A percentile compares a stretch with the other conserved stretches of the same genome.
Evolutionary conservation across 805 yeast species (phyloP).

Genomic region (Lachancea mirantina): DNA sequence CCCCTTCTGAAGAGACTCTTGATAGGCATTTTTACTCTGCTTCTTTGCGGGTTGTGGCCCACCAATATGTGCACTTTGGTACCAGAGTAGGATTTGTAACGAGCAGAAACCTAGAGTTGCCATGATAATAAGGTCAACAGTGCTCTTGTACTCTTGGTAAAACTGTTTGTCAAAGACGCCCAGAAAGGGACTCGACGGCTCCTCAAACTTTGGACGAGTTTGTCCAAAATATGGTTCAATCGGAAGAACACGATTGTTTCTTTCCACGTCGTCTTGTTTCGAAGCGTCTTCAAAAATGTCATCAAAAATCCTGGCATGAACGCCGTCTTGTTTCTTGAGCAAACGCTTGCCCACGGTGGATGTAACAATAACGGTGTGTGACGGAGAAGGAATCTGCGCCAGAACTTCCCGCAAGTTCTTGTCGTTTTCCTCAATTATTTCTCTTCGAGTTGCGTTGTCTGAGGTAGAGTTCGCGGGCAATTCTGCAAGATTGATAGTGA

Average conservation of each 20-base stretch:
- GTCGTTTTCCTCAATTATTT: slow-evolving; percentile 36
- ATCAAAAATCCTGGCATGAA: no score
- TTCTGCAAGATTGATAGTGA: slow-evolving; percentile 50
- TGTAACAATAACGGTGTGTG: slow-evolving; percentile 53
- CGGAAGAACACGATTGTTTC: slow-evolving; percentile 37
- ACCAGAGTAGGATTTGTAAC: neutral
- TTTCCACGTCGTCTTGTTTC: slow-evolving; percentile 46
- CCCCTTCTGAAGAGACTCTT: no score
- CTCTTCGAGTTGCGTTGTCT: slow-evolving; percentile 22
- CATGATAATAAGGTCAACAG: slow-evolving; percentile 17
- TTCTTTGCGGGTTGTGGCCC: no score
- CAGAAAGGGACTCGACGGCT: slow-evolving; percentile 10
- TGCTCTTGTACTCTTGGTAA: slow-evolving; percentile 15
- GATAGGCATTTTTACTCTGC: no score
- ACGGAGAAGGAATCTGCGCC: slow-evolving; percentile 71
- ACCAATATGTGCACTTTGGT: no score
- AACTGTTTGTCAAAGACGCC: slow-evolving; percentile 22
- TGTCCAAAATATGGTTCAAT: slow-evolving; percentile 27
- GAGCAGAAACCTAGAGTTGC: slow-evolving; percentile 12
- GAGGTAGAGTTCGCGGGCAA: slow-evolving; percentile 33
- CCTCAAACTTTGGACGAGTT: slow-evolving; percentile 26
- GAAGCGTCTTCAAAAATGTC: slow-evolving; percentile 47
- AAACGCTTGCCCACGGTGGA: no score
- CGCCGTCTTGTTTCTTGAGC: no score
- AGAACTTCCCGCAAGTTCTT: slow-evolving; percentile 46